Base-by-base conservation (phyloP, 2,329 filamentous ascomycete species). In the Didymella exigua region DNA sequence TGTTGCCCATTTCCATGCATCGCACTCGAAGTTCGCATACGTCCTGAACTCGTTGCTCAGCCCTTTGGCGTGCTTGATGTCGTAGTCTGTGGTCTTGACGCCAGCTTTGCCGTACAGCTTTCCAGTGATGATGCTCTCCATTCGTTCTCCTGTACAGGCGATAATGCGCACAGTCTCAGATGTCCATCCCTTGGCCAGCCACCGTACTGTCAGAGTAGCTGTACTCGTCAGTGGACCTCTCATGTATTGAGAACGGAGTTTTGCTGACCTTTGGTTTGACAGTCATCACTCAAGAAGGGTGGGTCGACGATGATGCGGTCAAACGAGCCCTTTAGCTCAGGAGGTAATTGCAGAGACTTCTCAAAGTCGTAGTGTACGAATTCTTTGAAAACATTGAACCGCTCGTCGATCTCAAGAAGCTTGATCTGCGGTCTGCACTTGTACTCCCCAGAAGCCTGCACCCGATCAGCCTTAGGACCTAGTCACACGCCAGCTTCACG, bases 1-100 rank as follows among this genome's bases (percentile, higher is more conserved):
- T 18, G 49, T 51, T 13, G 41, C 58, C 71, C 72, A 76, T 31
- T 68, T 73, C 77, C 78, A 80, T 11, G 61, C 61, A 14, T 76
- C 76, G 64, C 86, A 84, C 71, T 90, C 87, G 68, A 90, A 93
- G 68, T 90, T 93, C 21, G 90, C 85, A 68, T 91, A 93, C 73
- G 88, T 92, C 68, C 84, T 83, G 70, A 92, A 95, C 74, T 91
- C 89, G 68, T 95, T 95, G 73, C 88, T 90, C 56, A 95, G 75
- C 0, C 88, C 88, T 58, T 85, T 84, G n/a, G 84, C 81, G 67
- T 93, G 90, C 59, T 81, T 78, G 4, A 87, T 86, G 65, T 87
- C 84, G 69, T 87, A 92, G 0, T 82, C 84, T 0, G 89, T 93
- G 4, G 86, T 86, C 49, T 73, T 77, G 24, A 89, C 75, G 2